These are phyloP conservation scores for Solanum tarijense DNA, from an alignment of 257 asterid species.

Conservation along the genomic window DNA sequence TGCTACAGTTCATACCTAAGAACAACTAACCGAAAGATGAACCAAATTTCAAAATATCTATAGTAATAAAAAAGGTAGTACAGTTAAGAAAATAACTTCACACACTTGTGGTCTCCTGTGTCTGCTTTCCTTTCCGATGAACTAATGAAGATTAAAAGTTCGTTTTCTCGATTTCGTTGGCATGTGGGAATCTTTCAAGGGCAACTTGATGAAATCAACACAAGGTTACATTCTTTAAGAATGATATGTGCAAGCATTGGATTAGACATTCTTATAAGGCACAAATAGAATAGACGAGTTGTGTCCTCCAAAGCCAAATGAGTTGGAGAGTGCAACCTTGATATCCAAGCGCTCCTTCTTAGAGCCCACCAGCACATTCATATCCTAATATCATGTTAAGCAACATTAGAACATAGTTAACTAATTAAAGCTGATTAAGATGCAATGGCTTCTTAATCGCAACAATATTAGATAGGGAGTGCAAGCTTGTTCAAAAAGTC, in stretches of 20 bases:
- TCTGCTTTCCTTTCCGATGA: neutral
- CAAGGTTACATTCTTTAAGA: neutral
- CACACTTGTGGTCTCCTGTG: neutral
- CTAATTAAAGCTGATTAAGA: neutral
- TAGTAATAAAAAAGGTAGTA: neutral
- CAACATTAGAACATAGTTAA: neutral
- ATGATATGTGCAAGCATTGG: neutral
- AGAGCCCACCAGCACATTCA: constrained; percentile 18
- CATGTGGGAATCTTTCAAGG: neutral
- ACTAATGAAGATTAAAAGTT: neutral
- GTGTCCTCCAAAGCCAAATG: constrained; percentile 38
- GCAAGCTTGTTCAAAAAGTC: neutral
- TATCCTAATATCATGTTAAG: constrained; percentile 12
- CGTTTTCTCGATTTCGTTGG: neutral
- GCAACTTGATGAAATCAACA: neutral
- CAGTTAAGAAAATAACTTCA: neutral
- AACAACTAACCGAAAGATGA: neutral
- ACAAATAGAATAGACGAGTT: constrained; percentile 30
- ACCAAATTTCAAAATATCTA: neutral
- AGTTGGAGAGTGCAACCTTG: constrained; percentile 38
- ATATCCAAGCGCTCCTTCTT: constrained; percentile 20
- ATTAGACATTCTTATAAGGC: constrained; percentile 12
- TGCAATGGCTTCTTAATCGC: neutral
- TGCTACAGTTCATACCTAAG: neutral
- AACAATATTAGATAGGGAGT: neutral